A percentile compares a stretch with the other conserved stretches of the same genome.
phyloP scores from a whole-genome alignment of 75 land plant species.

The Azolla pinnata region DNA sequence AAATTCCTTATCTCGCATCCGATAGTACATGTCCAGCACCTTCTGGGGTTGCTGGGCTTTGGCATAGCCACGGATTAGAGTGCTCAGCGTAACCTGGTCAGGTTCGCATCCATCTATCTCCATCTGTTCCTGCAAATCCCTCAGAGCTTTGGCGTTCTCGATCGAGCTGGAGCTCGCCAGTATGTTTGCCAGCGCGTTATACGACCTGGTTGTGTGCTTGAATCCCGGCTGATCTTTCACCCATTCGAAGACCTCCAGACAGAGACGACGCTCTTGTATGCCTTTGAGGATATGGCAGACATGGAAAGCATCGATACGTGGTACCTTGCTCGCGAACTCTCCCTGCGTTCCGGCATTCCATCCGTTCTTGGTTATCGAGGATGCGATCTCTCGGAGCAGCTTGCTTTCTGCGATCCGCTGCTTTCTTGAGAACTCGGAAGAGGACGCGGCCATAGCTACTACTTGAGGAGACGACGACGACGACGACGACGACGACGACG shows the following conservation, averaged over 20 bases:
- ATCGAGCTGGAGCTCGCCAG: neutral
- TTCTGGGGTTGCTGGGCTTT: conserved; percentile 15
- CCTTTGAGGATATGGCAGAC: neutral
- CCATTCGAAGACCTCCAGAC: neutral
- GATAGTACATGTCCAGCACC: conserved; percentile 29
- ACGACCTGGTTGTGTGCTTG: neutral
- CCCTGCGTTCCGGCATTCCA: neutral
- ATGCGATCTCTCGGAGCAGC: neutral
- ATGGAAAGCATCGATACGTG: neutral
- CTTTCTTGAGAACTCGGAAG: neutral
- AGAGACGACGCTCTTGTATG: neutral
- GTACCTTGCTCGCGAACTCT: neutral
- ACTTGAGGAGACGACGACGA: neutral
- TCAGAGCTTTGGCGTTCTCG: neutral
- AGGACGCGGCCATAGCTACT: neutral
- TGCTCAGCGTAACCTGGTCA: conserved; percentile 33
- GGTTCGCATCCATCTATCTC: neutral
- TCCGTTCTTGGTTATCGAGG: neutral
- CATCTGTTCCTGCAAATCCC: neutral
- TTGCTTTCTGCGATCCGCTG: neutral
- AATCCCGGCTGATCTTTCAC: neutral
- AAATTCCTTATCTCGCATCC: conserved; percentile 30
- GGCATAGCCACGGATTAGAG: conserved; percentile 42
- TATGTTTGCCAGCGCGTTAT: neutral
- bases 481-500: neutral